phyloP scores from a whole-genome alignment of 805 yeast species.

The Candida nemodendra region DNA sequence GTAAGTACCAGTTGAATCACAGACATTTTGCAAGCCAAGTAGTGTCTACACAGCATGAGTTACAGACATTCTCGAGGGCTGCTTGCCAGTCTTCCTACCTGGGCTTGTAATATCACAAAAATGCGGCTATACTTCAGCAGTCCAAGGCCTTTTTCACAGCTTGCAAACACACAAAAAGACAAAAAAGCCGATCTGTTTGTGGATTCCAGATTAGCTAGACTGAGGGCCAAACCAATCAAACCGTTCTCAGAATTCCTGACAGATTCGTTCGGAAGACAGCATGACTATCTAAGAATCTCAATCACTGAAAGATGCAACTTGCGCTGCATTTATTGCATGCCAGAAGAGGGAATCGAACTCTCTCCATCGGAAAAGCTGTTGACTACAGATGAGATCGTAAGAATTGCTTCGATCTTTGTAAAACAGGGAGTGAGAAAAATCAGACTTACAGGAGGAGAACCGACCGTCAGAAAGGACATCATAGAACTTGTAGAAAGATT shows the following conservation, averaged over 20 bases:
- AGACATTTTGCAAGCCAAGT: no score
- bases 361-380: constrained; percentile 42
- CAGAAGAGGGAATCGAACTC: constrained; percentile 53
- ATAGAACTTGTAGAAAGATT: constrained; percentile 41
- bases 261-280: constrained; percentile 44
- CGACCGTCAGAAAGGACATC: constrained; percentile 51
- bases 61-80: no score
- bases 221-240: constrained; percentile 18
- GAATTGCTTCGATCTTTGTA: constrained; percentile 44
- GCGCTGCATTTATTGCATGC: constrained; percentile 52
- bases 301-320: constrained; percentile 52
- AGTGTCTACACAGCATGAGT: no score
- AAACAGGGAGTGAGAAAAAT: constrained; percentile 50
- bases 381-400: constrained; percentile 43
- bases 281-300: constrained; percentile 50
- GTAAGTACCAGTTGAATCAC: no score
- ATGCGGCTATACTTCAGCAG: no score
- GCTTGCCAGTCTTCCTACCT: no score
- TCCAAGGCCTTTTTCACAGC: no score
- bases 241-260: constrained; percentile 42
- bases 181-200: no score
- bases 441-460: constrained; percentile 57
- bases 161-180: no score
- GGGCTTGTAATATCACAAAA: no score
- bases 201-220: constrained; percentile 12